Evolutionary conservation across 192 early-diverging fungal species (phyloP).

Genomic region (Coemansia sp.): DNA sequence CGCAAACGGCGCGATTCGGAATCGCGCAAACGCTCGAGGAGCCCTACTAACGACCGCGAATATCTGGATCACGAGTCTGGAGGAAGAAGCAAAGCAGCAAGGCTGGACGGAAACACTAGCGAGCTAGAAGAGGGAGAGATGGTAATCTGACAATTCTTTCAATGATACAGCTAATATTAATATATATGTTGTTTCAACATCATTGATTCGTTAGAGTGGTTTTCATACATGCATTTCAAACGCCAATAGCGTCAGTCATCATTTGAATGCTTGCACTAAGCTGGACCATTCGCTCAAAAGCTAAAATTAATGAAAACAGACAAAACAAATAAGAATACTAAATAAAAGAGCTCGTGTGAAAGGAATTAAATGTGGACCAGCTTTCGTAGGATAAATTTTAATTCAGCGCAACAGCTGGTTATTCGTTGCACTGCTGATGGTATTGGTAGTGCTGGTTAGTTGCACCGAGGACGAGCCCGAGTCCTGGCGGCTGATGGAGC

Average conservation of each 20-base stretch:
- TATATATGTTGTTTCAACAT: too few relatives aligned
- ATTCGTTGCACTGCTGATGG: background rate
- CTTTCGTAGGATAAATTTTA: background rate
- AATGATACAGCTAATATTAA: too few relatives aligned
- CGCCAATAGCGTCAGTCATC: too few relatives aligned
- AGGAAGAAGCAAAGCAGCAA: background rate
- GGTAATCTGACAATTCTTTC: conserved; percentile 16
- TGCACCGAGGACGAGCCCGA: conserved; percentile 23
- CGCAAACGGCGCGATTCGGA: conserved; percentile 21
- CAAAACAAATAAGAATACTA: background rate
- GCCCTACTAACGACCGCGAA: conserved; percentile 9
- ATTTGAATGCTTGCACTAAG: too few relatives aligned
- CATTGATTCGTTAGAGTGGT: too few relatives aligned
- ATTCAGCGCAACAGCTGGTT: background rate
- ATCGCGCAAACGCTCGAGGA: conserved; percentile 25
- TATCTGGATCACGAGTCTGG: background rate
- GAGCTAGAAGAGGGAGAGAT: conserved; percentile 51
- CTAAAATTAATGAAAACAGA: too few relatives aligned
- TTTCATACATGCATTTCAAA: too few relatives aligned
- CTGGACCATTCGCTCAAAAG: too few relatives aligned
- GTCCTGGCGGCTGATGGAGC: conserved; percentile 20
- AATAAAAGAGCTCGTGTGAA: background rate
- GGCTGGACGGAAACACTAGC: conserved; percentile 11
- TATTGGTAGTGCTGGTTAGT: background rate
- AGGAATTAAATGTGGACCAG: conserved; percentile 2